Percentiles rank a stretch among this genome's conserved stretches.
phyloP scores from a whole-genome alignment of 768 basidiomycete genomes.

The Amanita polypyramis region DNA sequence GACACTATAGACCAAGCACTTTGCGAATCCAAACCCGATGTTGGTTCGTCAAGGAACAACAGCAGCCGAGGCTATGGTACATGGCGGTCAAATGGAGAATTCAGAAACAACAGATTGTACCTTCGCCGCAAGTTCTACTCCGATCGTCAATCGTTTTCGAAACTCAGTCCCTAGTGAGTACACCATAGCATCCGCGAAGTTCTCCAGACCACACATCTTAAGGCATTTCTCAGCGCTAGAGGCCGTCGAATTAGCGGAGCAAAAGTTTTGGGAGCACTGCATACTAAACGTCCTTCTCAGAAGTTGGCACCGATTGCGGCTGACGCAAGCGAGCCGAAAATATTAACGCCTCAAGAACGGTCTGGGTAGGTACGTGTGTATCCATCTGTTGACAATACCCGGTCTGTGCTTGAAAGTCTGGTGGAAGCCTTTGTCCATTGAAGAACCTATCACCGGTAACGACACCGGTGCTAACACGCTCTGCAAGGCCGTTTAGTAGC shows the following conservation, averaged over 20 bases:
- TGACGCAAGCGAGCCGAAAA: slow-evolving; percentile 79
- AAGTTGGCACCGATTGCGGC: slow-evolving; percentile 46
- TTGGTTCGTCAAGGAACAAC: slow-evolving; percentile 85
- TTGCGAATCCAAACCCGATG: slow-evolving; percentile 80
- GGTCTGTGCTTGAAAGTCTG: slow-evolving; percentile 57
- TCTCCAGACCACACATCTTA: slow-evolving; percentile 56
- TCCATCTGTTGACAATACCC: slow-evolving; percentile 87
- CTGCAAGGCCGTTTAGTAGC: slow-evolving; percentile 45
- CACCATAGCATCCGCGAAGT: slow-evolving; percentile 52
- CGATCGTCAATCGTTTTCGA: slow-evolving; percentile 78
- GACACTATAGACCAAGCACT: slow-evolving; percentile 76
- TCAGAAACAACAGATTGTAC: slow-evolving; percentile 25
- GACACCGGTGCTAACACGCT: slow-evolving; percentile 36
- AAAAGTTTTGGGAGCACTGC: slow-evolving; percentile 12
- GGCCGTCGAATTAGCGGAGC: slow-evolving; percentile 10
- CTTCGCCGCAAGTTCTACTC: slow-evolving; percentile 81
- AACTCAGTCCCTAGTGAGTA: slow-evolving; percentile 63
- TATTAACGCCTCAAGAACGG: slow-evolving; percentile 71
- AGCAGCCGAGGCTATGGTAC: slow-evolving; percentile 57
- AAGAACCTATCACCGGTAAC: slow-evolving; percentile 43
- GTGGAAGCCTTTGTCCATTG: slow-evolving; percentile 40
- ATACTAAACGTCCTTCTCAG: slow-evolving; percentile 75
- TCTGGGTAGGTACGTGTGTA: slow-evolving; percentile 63
- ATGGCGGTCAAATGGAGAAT: background rate
- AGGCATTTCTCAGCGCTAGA: slow-evolving; percentile 35